Evolutionary conservation across 2,329 filamentous ascomycete species (phyloP).

Genomic region (Aspergillus candidus): DNA sequence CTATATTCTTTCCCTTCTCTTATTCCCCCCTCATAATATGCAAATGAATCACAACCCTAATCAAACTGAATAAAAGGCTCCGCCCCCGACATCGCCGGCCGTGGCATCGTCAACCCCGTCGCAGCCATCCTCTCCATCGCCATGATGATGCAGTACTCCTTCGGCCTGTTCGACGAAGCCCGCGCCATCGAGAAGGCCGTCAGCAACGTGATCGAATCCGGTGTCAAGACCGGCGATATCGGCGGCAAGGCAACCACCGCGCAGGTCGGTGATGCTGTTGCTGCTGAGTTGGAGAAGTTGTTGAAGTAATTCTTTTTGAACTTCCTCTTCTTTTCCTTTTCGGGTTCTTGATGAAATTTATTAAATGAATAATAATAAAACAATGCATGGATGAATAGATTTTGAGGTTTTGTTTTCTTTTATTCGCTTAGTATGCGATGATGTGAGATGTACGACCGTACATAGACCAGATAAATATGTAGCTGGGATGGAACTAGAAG

Average conservation of each 20-base stretch:
- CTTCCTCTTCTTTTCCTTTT: neutral
- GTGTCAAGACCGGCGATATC: slow-evolving; percentile 76
- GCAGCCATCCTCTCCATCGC: slow-evolving; percentile 86
- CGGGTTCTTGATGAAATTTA: neutral
- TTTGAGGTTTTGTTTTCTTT: no score
- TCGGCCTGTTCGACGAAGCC: slow-evolving; percentile 71
- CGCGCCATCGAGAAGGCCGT: slow-evolving; percentile 76
- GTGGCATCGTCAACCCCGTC: slow-evolving; percentile 87
- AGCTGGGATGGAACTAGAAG: neutral
- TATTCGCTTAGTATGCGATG: no score
- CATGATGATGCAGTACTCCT: slow-evolving; percentile 94
- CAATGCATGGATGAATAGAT: no score
- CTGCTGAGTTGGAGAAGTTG: slow-evolving; percentile 64
- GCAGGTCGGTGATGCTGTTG: slow-evolving; percentile 78
- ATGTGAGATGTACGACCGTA: no score
- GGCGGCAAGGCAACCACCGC: slow-evolving; percentile 67
- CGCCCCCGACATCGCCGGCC: slow-evolving; percentile 86
- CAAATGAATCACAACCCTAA: neutral
- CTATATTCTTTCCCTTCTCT: neutral
- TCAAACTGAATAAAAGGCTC: slow-evolving; percentile 51
- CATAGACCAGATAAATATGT: neutral
- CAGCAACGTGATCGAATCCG: slow-evolving; percentile 68
- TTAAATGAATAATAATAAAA: neutral
- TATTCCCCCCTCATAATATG: slow-evolving; percentile 1
- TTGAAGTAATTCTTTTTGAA: slow-evolving; percentile 42